phyloP scores from a whole-genome alignment of 345 rosid species.

The Hibiscus syriacus region DNA sequence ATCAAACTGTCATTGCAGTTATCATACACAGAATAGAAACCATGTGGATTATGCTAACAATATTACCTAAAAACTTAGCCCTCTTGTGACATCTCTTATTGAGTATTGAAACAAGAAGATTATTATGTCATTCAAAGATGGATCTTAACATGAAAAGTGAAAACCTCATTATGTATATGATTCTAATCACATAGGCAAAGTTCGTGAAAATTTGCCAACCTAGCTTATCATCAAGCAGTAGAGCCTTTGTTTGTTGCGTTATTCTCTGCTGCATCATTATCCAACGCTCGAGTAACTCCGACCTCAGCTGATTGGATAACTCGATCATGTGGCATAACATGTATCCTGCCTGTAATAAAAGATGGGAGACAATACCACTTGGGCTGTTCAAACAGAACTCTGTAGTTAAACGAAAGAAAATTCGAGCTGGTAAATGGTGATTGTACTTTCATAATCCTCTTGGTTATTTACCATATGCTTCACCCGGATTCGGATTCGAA shows the following conservation, averaged over 20 bases:
- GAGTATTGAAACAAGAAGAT: background rate
- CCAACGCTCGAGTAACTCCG: constrained; percentile 66
- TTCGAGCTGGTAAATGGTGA: background rate
- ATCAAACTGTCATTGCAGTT: background rate
- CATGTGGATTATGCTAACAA: background rate
- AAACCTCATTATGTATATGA: constrained; percentile 2
- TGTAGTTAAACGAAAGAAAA: background rate
- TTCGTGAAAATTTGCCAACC: background rate
- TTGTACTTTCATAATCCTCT: background rate
- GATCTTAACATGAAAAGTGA: background rate
- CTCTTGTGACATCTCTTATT: constrained; percentile 2
- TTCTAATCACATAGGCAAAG: constrained; percentile 15
- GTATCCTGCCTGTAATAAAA: constrained; percentile 71
- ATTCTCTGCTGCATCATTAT: constrained; percentile 21
- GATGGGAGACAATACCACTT: background rate
- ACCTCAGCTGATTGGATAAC: constrained; percentile 94
- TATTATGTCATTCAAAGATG: background rate
- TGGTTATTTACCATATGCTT: background rate
- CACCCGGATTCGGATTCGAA: background rate
- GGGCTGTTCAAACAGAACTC: background rate
- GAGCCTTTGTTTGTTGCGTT: constrained; percentile 21
- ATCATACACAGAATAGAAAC: background rate
- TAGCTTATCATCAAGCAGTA: constrained; percentile 23
- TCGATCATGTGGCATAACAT: constrained; percentile 55
- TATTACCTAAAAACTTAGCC: background rate